Conservation (phyloP, 2,329 filamentous ascomycete genomes). For the Aspergillus fructus region DNA sequence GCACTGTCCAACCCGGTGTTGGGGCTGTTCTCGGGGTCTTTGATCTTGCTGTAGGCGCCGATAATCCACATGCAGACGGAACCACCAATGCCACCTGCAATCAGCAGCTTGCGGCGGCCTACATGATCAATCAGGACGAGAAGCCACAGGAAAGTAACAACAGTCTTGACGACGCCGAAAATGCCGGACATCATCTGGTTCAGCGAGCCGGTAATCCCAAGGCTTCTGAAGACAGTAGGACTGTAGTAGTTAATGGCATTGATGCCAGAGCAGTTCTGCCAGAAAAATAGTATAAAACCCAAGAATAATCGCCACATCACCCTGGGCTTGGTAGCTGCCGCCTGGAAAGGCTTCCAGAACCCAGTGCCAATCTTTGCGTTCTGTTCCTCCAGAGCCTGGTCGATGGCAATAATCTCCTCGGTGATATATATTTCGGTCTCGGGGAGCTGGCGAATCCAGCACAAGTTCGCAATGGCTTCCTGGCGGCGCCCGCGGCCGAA, state of each 20-base stretch:
- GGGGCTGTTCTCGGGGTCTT: constrained; percentile 23
- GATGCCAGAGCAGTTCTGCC: constrained; percentile 75
- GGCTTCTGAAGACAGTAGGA: constrained; percentile 66
- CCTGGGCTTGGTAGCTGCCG: constrained; percentile 54
- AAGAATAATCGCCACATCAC: constrained; percentile 72
- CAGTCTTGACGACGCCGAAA: constrained; percentile 74
- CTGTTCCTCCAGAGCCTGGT: constrained; percentile 69
- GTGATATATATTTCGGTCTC: constrained; percentile 60
- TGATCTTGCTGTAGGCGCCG: constrained; percentile 39
- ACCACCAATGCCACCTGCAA: constrained; percentile 64
- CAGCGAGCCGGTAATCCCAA: constrained; percentile 62
- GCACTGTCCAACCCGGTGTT: constrained; percentile 27
- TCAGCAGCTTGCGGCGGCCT: constrained; percentile 62
- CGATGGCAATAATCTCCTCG: constrained; percentile 71
- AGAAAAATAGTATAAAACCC: constrained; percentile 72
- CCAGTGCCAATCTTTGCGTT: constrained; percentile 63
- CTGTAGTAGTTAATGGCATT: constrained; percentile 78
- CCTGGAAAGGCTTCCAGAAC: constrained; percentile 71
- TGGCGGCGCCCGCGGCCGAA: constrained; percentile 68
- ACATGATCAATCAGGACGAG: constrained; percentile 66
- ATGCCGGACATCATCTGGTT: constrained; percentile 62
- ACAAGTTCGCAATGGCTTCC: constrained; percentile 58
- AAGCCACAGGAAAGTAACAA: constrained; percentile 67
- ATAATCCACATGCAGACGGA: constrained; percentile 44
- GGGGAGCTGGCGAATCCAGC: constrained; percentile 45